Conservation (phyloP, 768 basidiomycete species). For the Lentinula sp. region DNA sequence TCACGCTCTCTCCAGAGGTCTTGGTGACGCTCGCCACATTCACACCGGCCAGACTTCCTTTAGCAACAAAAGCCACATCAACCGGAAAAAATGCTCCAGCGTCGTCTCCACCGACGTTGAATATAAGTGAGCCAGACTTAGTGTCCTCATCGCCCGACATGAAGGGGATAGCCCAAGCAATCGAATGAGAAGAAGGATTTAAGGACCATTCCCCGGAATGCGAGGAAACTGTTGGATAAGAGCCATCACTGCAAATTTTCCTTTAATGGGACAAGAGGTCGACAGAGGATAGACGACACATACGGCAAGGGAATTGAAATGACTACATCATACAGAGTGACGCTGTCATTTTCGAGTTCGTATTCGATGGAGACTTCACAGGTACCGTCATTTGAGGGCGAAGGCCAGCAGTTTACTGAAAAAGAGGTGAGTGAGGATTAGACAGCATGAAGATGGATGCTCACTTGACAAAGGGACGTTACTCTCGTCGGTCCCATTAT, state of each 20-base stretch:
- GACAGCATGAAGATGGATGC: conserved; percentile 19
- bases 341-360: conserved; percentile 81
- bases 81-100: conserved; percentile 89
- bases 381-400: conserved; percentile 85
- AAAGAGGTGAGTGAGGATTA: background rate
- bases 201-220: conserved; percentile 78
- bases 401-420: conserved; percentile 95
- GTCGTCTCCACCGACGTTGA: conserved; percentile 83
- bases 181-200: conserved; percentile 69
- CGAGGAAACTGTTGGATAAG: conserved; percentile 79
- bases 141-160: conserved; percentile 52
- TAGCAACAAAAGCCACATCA: conserved; percentile 69
- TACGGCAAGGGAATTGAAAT: conserved; percentile 94
- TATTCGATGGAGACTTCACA: conserved; percentile 96
- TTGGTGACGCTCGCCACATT: conserved; percentile 54
- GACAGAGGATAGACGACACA: conserved; percentile 22
- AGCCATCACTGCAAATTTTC: conserved; percentile 48
- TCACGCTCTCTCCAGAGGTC: conserved; percentile 34
- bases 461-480: conserved; percentile 87
- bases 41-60: conserved; percentile 78
- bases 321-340: conserved; percentile 77
- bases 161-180: conserved; percentile 79
- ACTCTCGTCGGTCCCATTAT: conserved; percentile 86
- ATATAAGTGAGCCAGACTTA: conserved; percentile 83
- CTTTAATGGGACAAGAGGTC: background rate